Evolutionary conservation across 306 rosid species (phyloP).

Genomic region (Dalbergia cochinchinensis): DNA sequence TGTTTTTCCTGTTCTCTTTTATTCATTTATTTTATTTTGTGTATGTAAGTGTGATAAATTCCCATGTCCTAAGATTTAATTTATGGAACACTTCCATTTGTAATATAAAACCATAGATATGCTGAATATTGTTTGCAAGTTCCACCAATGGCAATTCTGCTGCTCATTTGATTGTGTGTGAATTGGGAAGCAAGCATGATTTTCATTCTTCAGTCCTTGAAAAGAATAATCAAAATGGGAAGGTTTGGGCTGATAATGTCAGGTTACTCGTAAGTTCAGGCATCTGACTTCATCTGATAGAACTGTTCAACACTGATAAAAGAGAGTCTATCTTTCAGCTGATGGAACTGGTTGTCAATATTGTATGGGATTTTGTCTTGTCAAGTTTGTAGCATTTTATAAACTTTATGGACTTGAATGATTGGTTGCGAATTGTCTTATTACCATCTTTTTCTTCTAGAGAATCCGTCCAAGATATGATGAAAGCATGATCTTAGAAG

Average conservation of each 20-base stretch:
- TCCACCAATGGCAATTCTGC: background rate
- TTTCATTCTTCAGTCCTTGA: background rate
- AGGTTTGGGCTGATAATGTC: conserved; percentile 5
- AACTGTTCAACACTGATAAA: background rate
- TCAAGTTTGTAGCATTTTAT: conserved; percentile 16
- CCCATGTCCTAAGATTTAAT: background rate
- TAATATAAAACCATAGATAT: conserved; percentile 24
- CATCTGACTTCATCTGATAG: background rate
- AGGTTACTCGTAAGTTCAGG: background rate
- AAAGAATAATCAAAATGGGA: background rate
- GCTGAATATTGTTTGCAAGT: background rate
- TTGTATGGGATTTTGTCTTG: conserved; percentile 8
- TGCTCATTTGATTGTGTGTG: background rate
- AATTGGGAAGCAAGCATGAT: background rate
- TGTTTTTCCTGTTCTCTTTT: conserved; percentile 18
- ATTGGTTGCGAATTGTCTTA: background rate
- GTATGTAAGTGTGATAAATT: background rate
- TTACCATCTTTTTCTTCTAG: conserved; percentile 17
- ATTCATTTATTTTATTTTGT: conserved; percentile 1
- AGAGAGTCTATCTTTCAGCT: conserved; percentile 15
- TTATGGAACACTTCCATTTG: conserved; percentile 5
- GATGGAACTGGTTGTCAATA: background rate
- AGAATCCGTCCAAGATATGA: background rate
- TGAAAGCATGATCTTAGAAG: conserved; percentile 27
- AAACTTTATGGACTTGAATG: conserved; percentile 7